Evolutionary conservation across 2,329 filamentous ascomycete species (phyloP), one percentile per base, ranked within the genome.

Genomic region (Seiridium cupressi): DNA sequence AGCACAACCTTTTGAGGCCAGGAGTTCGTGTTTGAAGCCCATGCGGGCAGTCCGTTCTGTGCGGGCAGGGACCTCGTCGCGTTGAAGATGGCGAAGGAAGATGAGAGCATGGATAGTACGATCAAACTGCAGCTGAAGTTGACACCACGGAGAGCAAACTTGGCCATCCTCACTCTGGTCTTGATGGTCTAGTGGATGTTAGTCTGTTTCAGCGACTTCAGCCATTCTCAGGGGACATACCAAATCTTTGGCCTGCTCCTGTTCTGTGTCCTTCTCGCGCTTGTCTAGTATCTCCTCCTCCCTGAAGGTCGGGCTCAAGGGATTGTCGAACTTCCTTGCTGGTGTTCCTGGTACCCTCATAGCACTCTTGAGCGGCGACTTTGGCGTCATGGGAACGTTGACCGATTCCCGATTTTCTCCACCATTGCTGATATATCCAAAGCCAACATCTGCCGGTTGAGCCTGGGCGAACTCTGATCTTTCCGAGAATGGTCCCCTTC

Each of bases 81-180:
- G 74, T 95, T 92, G 86, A 99, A 99, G 75, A 99, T 93, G 66
- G 88, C 80, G 71, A 99, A 91, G 3, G 92, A 92, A n/a, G 92
- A 86, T 11, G 90, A 88, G 58, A 99, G 81, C 86, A 99, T 94
- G 63, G 93, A 83, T 60, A 99, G 84, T 65, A 99, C 92, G 73
- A 99, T 97, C 62, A 98, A 83, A 74, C 91, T 94, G 82, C 95
- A 99, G 76, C 92, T 93, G 76, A 99, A 98, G 83, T 94, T 97
- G 78, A 98, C 91, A 60, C 92, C 90, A 65, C 95, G 90, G n/a
- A 99, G 88, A 63, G 96, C 86, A 69, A 98, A 89, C 81, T 99
- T 99, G 67, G 94, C 95, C 76, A 98, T 83, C 51, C 95, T 88
- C 40, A 98, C 93, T 66, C 92, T 87, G 42, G 89, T 89, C 80